Evolutionary conservation across 2,329 filamentous ascomycete species (phyloP).

Genomic region (Colletotrichum sp.): DNA sequence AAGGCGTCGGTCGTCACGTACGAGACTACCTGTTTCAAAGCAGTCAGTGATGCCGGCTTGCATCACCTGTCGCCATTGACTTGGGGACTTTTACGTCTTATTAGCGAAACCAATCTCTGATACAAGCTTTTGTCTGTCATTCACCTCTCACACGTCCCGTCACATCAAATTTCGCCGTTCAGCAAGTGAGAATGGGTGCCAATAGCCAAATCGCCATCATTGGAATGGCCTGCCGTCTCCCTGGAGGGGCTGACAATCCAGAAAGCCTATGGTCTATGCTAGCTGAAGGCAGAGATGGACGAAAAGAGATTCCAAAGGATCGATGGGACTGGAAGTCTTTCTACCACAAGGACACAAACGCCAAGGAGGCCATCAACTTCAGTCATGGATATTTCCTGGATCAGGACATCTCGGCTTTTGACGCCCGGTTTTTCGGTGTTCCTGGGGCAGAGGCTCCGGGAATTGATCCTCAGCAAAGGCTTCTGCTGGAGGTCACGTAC

Average conservation of each 20-base stretch:
- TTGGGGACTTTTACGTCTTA: no score
- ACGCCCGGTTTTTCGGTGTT: background rate
- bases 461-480: conserved; percentile 28
- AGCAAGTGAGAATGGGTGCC: no score
- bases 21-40: no score
- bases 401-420: conserved; percentile 1
- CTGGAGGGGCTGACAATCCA: background rate
- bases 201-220: background rate
- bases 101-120: no score
- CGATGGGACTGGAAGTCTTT: background rate
- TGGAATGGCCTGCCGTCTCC: background rate
- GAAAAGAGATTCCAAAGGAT: background rate
- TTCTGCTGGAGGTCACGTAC: conserved; percentile 29
- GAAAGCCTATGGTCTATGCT: background rate
- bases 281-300: background rate
- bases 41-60: no score
- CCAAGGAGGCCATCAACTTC: no score
- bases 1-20: no score
- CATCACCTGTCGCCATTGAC: no score
- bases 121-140: no score
- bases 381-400: conserved; percentile 11
- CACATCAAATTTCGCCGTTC: no score
- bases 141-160: no score
- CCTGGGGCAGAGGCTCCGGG: background rate
- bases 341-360: no score